phyloP scores from a whole-genome alignment of 2,329 filamentous ascomycete genomes.

The Aspergillus viridinutans region DNA sequence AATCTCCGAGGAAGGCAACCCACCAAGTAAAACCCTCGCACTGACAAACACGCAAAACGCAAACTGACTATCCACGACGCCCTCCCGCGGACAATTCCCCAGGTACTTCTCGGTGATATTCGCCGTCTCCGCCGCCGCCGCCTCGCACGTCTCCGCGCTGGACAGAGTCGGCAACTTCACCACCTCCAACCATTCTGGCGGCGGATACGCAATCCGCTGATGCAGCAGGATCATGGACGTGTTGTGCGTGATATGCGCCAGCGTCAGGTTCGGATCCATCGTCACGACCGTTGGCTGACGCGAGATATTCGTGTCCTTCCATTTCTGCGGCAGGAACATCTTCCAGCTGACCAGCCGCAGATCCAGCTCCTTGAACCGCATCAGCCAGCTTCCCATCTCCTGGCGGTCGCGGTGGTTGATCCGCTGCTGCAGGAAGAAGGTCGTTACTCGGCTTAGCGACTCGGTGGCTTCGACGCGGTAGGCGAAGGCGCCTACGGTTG shows the following conservation, averaged over 20 bases:
- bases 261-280: conserved; percentile 49
- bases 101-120: conserved; percentile 47
- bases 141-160: conserved; percentile 48
- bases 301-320: conserved; percentile 28
- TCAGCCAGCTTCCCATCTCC: conserved; percentile 44
- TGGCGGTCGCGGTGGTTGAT: conserved; percentile 39
- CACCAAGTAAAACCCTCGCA: conserved; percentile 25
- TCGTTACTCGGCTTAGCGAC: conserved; percentile 43
- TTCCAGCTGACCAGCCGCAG: conserved; percentile 47
- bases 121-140: conserved; percentile 45
- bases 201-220: conserved; percentile 47
- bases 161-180: conserved; percentile 42
- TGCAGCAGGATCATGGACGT: conserved; percentile 49
- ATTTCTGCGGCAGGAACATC: conserved; percentile 42
- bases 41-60: conserved; percentile 46
- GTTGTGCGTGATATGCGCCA: conserved; percentile 50
- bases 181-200: conserved; percentile 24
- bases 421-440: conserved; percentile 44
- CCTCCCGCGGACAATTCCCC: conserved; percentile 26
- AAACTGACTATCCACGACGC: conserved; percentile 34
- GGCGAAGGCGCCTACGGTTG: conserved; percentile 44
- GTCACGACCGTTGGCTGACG: conserved; percentile 15
- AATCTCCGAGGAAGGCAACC: background rate
- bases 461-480: conserved; percentile 48
- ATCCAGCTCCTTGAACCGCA: conserved; percentile 48